A percentile compares a stretch with the other conserved stretches of the same genome.
Evolutionary conservation across 768 basidiomycete species (phyloP).

Genomic region (Wakefieldia striispora): DNA sequence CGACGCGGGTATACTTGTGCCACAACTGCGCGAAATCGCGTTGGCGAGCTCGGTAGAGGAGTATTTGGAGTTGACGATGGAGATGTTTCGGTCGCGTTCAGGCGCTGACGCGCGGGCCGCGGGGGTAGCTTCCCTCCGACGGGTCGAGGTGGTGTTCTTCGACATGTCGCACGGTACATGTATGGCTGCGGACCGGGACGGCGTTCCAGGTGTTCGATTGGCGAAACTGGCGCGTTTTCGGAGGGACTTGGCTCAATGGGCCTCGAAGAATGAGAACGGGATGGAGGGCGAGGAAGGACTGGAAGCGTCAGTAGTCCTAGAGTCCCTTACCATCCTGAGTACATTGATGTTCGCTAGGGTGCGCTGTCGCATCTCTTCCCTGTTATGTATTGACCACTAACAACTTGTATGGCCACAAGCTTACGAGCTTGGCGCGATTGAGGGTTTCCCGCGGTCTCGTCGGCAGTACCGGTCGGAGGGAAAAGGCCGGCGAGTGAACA

Average conservation of each 20-base stretch:
- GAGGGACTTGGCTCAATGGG: not conserved
- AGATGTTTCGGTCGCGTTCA: conserved; percentile 9
- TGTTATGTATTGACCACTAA: too few species aligned
- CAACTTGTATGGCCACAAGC: too few species aligned
- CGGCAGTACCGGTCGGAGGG: too few species aligned
- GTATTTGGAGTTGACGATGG: conserved; percentile 7
- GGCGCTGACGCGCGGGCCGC: conserved; percentile 2
- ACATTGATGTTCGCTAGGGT: too few species aligned
- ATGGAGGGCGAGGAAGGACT: not conserved
- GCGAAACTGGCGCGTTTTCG: not conserved
- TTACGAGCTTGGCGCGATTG: too few species aligned
- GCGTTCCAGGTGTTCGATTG: not conserved
- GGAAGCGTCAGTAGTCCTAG: conserved; percentile 5
- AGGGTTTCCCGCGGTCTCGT: too few species aligned
- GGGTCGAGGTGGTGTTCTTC: conserved; percentile 9
- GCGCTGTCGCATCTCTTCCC: too few species aligned
- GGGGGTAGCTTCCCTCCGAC: conserved; percentile 4
- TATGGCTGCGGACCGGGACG: not conserved
- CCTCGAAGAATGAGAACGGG: not conserved
- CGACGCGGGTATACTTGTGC: not conserved
- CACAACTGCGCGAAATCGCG: conserved; percentile 12
- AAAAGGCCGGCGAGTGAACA: too few species aligned
- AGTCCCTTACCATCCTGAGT: conserved; percentile 12
- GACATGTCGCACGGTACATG: conserved; percentile 8
- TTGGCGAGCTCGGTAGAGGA: conserved; percentile 15